Conservation (phyloP, 371 early-diverging fungal genomes). For the Mucor velutinosus region DNA sequence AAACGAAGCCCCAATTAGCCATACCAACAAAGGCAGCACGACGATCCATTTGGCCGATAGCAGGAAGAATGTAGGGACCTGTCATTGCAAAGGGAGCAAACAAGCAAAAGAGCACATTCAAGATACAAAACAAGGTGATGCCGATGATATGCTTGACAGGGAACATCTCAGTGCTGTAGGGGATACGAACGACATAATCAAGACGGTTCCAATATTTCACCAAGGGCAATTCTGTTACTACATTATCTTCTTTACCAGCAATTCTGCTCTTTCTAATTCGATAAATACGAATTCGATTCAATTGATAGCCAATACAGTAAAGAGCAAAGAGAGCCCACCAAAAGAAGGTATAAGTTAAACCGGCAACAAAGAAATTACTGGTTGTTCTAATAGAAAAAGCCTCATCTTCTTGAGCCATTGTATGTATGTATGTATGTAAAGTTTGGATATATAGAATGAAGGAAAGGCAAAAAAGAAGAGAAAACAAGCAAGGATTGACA, state of each 20-base stretch:
- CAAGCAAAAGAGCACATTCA: slow-evolving; percentile 36
- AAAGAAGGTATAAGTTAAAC: slow-evolving; percentile 37
- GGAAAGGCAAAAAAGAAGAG: background rate
- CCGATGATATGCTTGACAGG: slow-evolving; percentile 43
- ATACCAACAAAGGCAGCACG: slow-evolving; percentile 43
- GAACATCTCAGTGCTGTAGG: slow-evolving; percentile 43
- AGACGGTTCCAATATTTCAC: slow-evolving; percentile 12
- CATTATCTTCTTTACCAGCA: slow-evolving; percentile 13
- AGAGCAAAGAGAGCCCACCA: slow-evolving; percentile 43
- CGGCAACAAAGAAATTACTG: slow-evolving; percentile 21
- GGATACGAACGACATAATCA: slow-evolving; percentile 31
- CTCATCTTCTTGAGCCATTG: slow-evolving; percentile 7
- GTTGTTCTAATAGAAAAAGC: slow-evolving; percentile 5
- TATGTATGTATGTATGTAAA: too few relatives aligned
- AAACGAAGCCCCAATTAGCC: slow-evolving; percentile 46
- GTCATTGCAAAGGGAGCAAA: slow-evolving; percentile 34
- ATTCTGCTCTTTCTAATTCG: slow-evolving; percentile 27
- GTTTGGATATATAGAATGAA: background rate
- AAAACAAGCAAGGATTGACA: background rate
- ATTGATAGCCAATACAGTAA: slow-evolving; percentile 41
- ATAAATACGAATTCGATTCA: slow-evolving; percentile 29
- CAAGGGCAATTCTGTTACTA: slow-evolving; percentile 10
- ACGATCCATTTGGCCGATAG: slow-evolving; percentile 40
- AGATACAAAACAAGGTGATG: slow-evolving; percentile 24
- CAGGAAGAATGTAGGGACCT: slow-evolving; percentile 6